Percentiles rank a stretch among this genome's conserved stretches.
phyloP scores from a whole-genome alignment of 768 basidiomycete species.

The Crassisporium funariophilum region DNA sequence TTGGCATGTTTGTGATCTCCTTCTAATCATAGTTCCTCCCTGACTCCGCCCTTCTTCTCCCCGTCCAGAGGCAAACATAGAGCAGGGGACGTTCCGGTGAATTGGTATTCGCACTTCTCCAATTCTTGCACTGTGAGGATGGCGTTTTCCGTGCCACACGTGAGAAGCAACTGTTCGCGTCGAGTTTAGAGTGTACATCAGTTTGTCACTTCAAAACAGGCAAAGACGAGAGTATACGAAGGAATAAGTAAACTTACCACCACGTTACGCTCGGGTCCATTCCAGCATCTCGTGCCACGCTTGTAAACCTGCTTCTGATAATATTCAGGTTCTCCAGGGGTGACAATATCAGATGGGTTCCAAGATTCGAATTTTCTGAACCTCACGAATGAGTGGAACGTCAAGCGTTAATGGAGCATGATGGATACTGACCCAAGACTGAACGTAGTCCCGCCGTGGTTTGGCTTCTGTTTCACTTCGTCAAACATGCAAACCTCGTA shows the following conservation, averaged over 20 bases:
- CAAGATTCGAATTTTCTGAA: constrained; percentile 76
- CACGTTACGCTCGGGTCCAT: constrained; percentile 88
- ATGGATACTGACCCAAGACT: constrained; percentile 74
- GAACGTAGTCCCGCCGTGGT: constrained; percentile 71
- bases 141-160: constrained; percentile 85
- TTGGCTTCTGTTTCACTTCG: constrained; percentile 85
- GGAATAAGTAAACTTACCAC: constrained; percentile 47
- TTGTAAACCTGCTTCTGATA: constrained; percentile 85
- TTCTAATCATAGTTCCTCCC: constrained; percentile 43
- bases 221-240: not conserved
- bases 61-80: constrained; percentile 65
- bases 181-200: too few relatives aligned
- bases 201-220: not conserved
- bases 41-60: constrained; percentile 37
- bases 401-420: not conserved
- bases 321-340: constrained; percentile 67
- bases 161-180: constrained; percentile 65
- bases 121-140: constrained; percentile 80
- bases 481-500: constrained; percentile 94
- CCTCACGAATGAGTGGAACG: not conserved
- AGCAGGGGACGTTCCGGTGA: constrained; percentile 84
- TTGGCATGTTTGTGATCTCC: not conserved
- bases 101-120: constrained; percentile 95
- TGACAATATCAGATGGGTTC: constrained; percentile 62
- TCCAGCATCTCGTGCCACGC: constrained; percentile 91